Evolutionary conservation across 805 yeast genomes (phyloP).

Genomic region (Hanseniaspora valbyensis): DNA sequence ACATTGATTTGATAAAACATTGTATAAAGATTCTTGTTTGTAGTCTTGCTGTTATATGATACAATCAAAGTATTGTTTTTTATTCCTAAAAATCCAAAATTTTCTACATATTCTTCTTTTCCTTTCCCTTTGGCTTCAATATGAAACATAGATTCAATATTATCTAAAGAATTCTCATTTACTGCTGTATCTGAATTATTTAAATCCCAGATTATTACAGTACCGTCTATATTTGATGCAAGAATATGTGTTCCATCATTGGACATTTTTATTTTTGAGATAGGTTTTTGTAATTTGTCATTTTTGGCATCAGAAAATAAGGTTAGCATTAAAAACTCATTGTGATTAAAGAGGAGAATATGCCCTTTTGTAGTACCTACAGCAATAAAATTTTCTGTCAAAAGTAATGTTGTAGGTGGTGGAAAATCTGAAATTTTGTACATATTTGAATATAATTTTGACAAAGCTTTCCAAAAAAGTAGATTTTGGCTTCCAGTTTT

Average conservation of each 20-base stretch:
- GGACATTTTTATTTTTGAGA: slow-evolving; percentile 49
- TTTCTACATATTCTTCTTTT: slow-evolving; percentile 29
- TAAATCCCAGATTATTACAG: slow-evolving; percentile 59
- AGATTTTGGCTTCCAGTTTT: background rate
- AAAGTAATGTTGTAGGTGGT: slow-evolving; percentile 35
- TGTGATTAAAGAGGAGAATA: slow-evolving; percentile 55
- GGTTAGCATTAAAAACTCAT: slow-evolving; percentile 44
- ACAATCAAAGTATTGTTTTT: slow-evolving; percentile 48
- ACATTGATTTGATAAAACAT: background rate
- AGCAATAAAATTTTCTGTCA: slow-evolving; percentile 38
- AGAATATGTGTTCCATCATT: slow-evolving; percentile 60
- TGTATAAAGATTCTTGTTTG: background rate
- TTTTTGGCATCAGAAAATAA: slow-evolving; percentile 20
- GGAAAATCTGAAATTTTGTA: slow-evolving; percentile 13
- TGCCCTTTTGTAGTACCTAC: slow-evolving; percentile 64
- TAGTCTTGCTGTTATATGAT: slow-evolving; percentile 11
- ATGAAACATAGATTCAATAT: slow-evolving; percentile 21
- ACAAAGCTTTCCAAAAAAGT: background rate
- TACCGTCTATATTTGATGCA: slow-evolving; percentile 58
- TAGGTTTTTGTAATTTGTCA: slow-evolving; percentile 32
- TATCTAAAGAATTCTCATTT: slow-evolving; percentile 11
- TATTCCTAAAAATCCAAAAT: slow-evolving; percentile 39
- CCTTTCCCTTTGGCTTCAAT: slow-evolving; percentile 27
- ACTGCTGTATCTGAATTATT: slow-evolving; percentile 21
- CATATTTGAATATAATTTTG: slow-evolving; percentile 9